These are phyloP conservation scores for Aspergillus versicolor DNA, from an alignment of 2,329 filamentous ascomycete species.

Conservation along the genomic window DNA sequence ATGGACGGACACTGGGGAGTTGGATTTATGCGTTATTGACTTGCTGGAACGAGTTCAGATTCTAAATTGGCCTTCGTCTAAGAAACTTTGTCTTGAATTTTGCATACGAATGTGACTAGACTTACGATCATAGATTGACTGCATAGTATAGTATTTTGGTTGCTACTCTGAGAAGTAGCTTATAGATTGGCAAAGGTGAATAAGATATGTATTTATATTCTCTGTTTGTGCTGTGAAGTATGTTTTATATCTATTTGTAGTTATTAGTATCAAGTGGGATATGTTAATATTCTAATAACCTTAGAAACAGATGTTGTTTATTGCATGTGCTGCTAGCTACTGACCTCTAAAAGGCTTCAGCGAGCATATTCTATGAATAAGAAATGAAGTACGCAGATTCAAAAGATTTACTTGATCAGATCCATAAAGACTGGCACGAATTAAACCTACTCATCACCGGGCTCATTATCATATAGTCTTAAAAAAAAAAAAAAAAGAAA, in stretches of 20 bases:
- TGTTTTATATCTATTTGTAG: neutral
- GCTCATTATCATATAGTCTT: neutral
- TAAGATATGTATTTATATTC: neutral
- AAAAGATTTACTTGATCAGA: neutral
- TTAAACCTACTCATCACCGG: neutral
- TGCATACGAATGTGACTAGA: conserved; percentile 5
- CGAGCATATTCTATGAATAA: neutral
- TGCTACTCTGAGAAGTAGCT: neutral
- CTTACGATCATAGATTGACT: conserved; percentile 10
- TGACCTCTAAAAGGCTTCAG: neutral
- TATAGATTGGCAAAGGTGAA: neutral
- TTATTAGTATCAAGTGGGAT: no score
- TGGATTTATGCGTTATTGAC: neutral
- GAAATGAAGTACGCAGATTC: neutral
- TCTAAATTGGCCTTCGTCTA: neutral
- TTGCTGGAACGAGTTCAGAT: conserved; percentile 4
- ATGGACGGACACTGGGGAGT: neutral
- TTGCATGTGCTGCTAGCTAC: neutral
- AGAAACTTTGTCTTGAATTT: neutral
- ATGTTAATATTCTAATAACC: no score
- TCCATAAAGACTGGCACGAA: neutral
- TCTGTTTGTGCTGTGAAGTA: neutral
- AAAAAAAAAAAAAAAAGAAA: no score
- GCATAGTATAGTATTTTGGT: conserved; percentile 7
- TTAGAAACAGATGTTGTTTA: neutral